Evolutionary conservation across 2,329 filamentous ascomycete species (phyloP).

Genomic region (Colletotrichum zoysiae): DNA sequence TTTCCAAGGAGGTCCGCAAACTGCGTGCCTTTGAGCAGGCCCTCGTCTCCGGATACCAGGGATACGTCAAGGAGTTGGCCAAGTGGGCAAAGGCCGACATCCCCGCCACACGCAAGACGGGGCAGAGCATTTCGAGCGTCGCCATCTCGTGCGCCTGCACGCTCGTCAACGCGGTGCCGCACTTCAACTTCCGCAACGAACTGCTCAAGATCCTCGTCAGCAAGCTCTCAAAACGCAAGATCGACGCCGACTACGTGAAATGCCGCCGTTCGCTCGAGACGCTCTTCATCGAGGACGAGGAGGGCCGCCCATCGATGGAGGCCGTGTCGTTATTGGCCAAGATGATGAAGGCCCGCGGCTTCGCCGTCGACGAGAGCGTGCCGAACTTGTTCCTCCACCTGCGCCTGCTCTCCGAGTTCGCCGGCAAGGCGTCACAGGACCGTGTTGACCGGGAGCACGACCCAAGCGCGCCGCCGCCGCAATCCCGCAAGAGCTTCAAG

Average conservation of each 20-base stretch:
- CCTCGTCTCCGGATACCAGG: constrained; percentile 86
- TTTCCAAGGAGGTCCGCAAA: constrained; percentile 91
- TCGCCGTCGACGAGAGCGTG: constrained; percentile 84
- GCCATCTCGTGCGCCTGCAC: constrained; percentile 89
- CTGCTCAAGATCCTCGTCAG: constrained; percentile 88
- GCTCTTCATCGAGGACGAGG: constrained; percentile 88
- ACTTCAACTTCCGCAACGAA: constrained; percentile 96
- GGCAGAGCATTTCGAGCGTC: constrained; percentile 73
- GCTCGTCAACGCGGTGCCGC: constrained; percentile 84
- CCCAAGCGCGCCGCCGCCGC: constrained; percentile 41
- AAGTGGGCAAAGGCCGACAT: constrained; percentile 72
- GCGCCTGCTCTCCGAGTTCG: constrained; percentile 88
- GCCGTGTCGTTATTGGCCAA: constrained; percentile 86
- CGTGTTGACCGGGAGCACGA: constrained; percentile 70
- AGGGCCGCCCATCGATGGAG: constrained; percentile 89
- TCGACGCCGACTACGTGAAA: constrained; percentile 82
- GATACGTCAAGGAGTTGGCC: constrained; percentile 82
- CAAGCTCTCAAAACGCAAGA: constrained; percentile 79
- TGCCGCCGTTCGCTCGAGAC: constrained; percentile 84
- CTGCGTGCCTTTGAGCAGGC: constrained; percentile 89
- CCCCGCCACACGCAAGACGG: constrained; percentile 53
- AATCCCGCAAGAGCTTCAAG: constrained; percentile 78
- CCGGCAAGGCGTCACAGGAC: constrained; percentile 84
- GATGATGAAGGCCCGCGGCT: constrained; percentile 94
- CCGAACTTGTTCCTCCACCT: constrained; percentile 93